phyloP scores from a whole-genome alignment of 1,284 basidiomycete species.

The Naganishia sp. region DNA sequence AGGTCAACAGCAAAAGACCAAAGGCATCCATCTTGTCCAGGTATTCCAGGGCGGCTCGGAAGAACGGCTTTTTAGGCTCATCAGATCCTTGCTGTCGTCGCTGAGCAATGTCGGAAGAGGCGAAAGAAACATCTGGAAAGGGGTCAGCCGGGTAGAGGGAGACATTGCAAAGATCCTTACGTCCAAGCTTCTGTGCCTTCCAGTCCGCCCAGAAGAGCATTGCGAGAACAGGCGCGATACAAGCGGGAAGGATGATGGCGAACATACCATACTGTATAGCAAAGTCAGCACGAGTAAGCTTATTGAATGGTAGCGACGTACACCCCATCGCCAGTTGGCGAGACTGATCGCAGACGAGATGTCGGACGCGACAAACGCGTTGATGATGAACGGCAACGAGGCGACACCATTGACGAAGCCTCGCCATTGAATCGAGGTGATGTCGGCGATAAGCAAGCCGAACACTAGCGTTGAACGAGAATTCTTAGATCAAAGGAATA shows the following conservation, averaged over 20 bases:
- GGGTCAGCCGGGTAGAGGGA: neutral
- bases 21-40: slow-evolving; percentile 48
- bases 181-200: slow-evolving; percentile 48
- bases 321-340: slow-evolving; percentile 69
- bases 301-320: slow-evolving; percentile 22
- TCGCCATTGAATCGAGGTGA: slow-evolving; percentile 74
- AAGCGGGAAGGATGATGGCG: slow-evolving; percentile 49
- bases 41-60: slow-evolving; percentile 33
- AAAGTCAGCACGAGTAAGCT: neutral
- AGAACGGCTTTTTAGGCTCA: slow-evolving; percentile 28
- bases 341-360: slow-evolving; percentile 65
- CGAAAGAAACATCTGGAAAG: slow-evolving; percentile 30
- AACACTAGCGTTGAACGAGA: slow-evolving; percentile 11
- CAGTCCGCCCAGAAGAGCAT: slow-evolving; percentile 52
- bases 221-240: slow-evolving; percentile 40
- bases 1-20: slow-evolving; percentile 52
- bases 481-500: neutral
- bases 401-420: slow-evolving; percentile 71
- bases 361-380: slow-evolving; percentile 48
- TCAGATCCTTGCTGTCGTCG: slow-evolving; percentile 8
- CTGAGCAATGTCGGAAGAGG: slow-evolving; percentile 32
- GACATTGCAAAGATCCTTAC: slow-evolving; percentile 27
- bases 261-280: slow-evolving; percentile 48
- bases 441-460: slow-evolving; percentile 60
- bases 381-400: slow-evolving; percentile 63